phyloP scores from a whole-genome alignment of 2,329 filamentous ascomycete species.

The Aureobasidium pullulans region DNA sequence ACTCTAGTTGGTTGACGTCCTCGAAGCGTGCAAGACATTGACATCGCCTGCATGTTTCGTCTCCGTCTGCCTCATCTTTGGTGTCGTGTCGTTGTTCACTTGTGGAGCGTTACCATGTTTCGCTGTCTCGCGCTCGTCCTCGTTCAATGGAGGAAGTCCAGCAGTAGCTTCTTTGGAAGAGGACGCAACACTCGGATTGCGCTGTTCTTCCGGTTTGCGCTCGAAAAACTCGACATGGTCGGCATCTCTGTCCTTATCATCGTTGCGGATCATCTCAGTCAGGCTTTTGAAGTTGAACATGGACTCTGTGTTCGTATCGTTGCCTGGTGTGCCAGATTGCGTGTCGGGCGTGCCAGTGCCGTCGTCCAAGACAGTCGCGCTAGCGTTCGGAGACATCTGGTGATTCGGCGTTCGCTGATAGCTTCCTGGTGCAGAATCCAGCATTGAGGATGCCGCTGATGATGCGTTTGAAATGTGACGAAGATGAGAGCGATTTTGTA shows the following conservation, averaged over 20 bases:
- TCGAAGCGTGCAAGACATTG: neutral
- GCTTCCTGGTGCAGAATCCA: slow-evolving; percentile 56
- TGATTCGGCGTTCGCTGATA: slow-evolving; percentile 3
- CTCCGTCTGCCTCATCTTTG: neutral
- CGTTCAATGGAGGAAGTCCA: neutral
- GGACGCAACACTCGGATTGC: neutral
- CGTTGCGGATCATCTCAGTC: slow-evolving; percentile 71
- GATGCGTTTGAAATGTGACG: slow-evolving; percentile 83
- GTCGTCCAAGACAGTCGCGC: slow-evolving; percentile 1
- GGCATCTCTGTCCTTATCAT: slow-evolving; percentile 41
- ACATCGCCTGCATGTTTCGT: slow-evolving; percentile 4
- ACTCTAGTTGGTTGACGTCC: neutral
- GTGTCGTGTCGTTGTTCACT: neutral
- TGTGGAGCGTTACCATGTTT: neutral
- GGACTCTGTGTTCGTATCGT: slow-evolving; percentile 55
- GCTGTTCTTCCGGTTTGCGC: slow-evolving; percentile 2
- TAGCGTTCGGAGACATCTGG: slow-evolving; percentile 3
- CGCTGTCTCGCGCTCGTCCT: neutral
- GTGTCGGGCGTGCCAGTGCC: slow-evolving; percentile 6
- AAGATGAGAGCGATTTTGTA: slow-evolving; percentile 28
- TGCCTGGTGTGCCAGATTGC: slow-evolving; percentile 35
- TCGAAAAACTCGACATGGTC: slow-evolving; percentile 34
- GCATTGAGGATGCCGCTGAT: slow-evolving; percentile 68
- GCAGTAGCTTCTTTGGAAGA: neutral
- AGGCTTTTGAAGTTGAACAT: slow-evolving; percentile 90